Percentiles rank a stretch among this genome's conserved stretches.
Conservation (phyloP, 805 yeast species). For the Metschnikowia gruessii region DNA sequence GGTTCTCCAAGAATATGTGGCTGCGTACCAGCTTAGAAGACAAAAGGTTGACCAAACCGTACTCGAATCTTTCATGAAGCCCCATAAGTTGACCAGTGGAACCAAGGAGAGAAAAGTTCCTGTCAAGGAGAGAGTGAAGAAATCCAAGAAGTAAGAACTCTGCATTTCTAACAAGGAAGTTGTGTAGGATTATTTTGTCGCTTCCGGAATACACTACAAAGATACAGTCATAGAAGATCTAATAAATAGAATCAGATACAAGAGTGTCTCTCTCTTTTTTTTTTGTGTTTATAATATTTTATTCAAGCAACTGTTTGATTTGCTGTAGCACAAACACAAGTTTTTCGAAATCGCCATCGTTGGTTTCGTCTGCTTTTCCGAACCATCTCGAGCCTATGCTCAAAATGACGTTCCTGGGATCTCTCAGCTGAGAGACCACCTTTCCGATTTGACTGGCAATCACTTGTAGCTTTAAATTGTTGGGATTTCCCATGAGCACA, state of each 20-base stretch:
- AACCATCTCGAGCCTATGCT: constrained; percentile 49
- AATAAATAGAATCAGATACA: constrained; percentile 3
- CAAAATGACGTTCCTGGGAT: constrained; percentile 41
- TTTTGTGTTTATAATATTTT: not conserved
- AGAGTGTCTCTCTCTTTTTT: not conserved
- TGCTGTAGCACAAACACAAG: constrained; percentile 42
- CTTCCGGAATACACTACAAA: not conserved
- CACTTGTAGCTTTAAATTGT: constrained; percentile 46
- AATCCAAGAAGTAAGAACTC: constrained; percentile 31
- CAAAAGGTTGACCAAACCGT: constrained; percentile 57
- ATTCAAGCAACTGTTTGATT: constrained; percentile 12
- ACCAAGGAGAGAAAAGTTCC: constrained; percentile 70
- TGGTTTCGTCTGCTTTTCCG: constrained; percentile 31
- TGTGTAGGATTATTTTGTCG: not conserved
- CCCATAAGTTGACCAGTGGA: constrained; percentile 79
- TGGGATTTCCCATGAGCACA: constrained; percentile 47
- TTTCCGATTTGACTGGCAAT: constrained; percentile 50
- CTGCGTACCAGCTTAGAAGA: constrained; percentile 78
- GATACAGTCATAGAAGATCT: not conserved
- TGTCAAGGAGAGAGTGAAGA: constrained; percentile 49
- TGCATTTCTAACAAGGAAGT: not conserved
- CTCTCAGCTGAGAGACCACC: constrained; percentile 27
- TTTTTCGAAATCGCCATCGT: constrained; percentile 42
- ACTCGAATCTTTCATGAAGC: constrained; percentile 72
- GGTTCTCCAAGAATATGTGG: constrained; percentile 74